Base-by-base conservation (phyloP, 2,329 filamentous ascomycete species). In the Pleomassaria siparia region DNA sequence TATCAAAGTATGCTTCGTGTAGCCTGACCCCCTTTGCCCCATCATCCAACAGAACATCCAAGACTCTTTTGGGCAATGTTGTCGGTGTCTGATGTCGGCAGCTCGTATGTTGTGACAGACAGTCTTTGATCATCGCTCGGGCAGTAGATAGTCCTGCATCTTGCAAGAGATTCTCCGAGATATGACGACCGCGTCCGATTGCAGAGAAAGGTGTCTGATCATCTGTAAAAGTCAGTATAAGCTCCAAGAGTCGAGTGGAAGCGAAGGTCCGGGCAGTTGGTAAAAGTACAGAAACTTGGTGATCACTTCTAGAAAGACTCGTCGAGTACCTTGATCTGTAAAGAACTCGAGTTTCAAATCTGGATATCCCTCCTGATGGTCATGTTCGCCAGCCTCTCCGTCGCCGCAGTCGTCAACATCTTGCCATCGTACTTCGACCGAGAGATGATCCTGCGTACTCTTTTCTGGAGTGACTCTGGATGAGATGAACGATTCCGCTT, bases 291-390 rank as follows among this genome's bases (percentile, higher is more conserved):
- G 26, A 12, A 9, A 9, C 25, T 7, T 32, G n/a, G 7, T 35
- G 6, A 16, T 18, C 16, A 13, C 32, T 35, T 16, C n/a, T 7
- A 35, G 25, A 21, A 7, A 21, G 4, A 30, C 8, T 10, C 7
- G 20, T 33, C 24, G 44, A 63, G 18, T 65, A 69, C 67, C 63
- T 64, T 58, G 54, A 47, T 69, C 65, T 47, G 65, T 66, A 37
- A 64, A 70, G 46, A 67, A 66, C 42, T 70, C 67, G 1, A 70
- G 54, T 32, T 67, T 69, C 39, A 70, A 55, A 42, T 70, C 65
- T 35, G 67, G 63, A 52, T 64, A 64, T 33, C 55, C 40, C 28
- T 48, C 41, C 12, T 46, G 55, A 18, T 53, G 30, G 2, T 56
- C 46, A 36, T 57, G 55, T 16, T 58, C 58, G 20, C 16, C 12